These are phyloP conservation scores for Komagataella ulmi DNA, from an alignment of 805 yeast species.

Conservation along the genomic window DNA sequence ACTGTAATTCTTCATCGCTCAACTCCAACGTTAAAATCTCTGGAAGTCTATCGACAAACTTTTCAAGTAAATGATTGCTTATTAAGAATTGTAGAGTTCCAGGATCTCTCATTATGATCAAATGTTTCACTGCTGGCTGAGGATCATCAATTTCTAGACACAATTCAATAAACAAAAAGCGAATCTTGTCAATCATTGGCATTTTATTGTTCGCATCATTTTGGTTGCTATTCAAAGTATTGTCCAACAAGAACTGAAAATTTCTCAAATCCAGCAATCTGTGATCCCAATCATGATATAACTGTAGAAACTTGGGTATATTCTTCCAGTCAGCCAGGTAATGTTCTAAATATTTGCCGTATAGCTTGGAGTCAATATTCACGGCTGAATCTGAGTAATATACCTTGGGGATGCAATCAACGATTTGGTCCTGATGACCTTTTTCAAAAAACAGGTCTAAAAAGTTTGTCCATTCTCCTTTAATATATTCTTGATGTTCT, in stretches of 20 bases:
- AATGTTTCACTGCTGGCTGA: constrained; percentile 47
- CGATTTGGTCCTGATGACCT: constrained; percentile 30
- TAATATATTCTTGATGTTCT: constrained; percentile 6
- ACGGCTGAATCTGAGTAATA: constrained; percentile 16
- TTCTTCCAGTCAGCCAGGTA: constrained; percentile 19
- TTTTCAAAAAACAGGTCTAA: constrained; percentile 35
- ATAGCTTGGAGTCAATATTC: constrained; percentile 21
- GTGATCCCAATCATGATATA: constrained; percentile 37
- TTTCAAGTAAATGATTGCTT: constrained; percentile 46
- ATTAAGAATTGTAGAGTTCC: constrained; percentile 44
- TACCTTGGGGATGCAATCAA: constrained; percentile 40
- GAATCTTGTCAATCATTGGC: constrained; percentile 11
- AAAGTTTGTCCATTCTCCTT: constrained; percentile 54
- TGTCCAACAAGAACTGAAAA: constrained; percentile 4
- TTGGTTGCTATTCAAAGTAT: constrained; percentile 32
- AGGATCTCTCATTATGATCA: constrained; percentile 41
- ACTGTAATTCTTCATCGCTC: constrained; percentile 20
- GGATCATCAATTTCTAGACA: constrained; percentile 48
- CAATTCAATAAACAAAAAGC: constrained; percentile 34
- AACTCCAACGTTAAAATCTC: constrained; percentile 31
- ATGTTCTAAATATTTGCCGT: constrained; percentile 30
- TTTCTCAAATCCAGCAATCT: constrained; percentile 28
- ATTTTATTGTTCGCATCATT: constrained; percentile 9
- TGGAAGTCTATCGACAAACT: constrained; percentile 35
- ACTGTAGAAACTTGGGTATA: background rate